phyloP scores from a whole-genome alignment of 352 stramenopile species.

The Globisporangium okanoganense region DNA sequence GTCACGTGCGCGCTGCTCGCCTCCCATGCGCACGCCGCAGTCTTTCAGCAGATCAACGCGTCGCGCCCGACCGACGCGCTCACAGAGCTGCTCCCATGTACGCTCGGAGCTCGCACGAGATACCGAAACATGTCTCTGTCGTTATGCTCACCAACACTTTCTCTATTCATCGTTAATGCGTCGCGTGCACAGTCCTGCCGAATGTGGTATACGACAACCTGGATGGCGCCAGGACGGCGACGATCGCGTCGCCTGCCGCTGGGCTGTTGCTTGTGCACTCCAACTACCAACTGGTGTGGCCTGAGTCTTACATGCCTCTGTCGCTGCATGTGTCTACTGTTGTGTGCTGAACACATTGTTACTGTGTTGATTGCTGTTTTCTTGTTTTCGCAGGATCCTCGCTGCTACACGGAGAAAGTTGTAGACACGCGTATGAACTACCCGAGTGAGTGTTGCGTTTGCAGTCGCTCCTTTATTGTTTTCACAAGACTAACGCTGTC shows the following conservation, averaged over 20 bases:
- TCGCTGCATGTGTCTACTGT: neutral
- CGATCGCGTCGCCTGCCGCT: constrained; percentile 34
- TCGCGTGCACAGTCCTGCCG: constrained; percentile 35
- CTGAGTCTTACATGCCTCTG: neutral
- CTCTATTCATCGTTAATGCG: neutral
- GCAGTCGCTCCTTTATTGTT: neutral
- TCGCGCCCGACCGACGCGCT: constrained; percentile 1
- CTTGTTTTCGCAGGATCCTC: constrained; percentile 29
- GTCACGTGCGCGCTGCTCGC: neutral
- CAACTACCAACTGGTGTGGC: constrained; percentile 44
- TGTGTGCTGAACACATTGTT: neutral
- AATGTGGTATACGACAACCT: constrained; percentile 51
- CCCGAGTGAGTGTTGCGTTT: constrained; percentile 23
- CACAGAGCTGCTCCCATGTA: constrained; percentile 4
- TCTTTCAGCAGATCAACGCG: constrained; percentile 7
- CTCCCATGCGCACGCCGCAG: neutral
- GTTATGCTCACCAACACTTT: neutral
- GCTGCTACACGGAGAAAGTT: constrained; percentile 53
- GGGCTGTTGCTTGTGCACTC: constrained; percentile 42
- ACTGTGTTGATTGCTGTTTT: neutral
- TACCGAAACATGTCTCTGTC: neutral
- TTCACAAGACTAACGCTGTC: neutral
- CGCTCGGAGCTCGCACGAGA: neutral
- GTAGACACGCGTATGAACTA: constrained; percentile 48
- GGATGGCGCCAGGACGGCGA: constrained; percentile 33